Evolutionary conservation across 306 rosid genomes (phyloP), one percentile per base, ranked within the genome.

Genomic region (Hippophae rhamnoides): DNA sequence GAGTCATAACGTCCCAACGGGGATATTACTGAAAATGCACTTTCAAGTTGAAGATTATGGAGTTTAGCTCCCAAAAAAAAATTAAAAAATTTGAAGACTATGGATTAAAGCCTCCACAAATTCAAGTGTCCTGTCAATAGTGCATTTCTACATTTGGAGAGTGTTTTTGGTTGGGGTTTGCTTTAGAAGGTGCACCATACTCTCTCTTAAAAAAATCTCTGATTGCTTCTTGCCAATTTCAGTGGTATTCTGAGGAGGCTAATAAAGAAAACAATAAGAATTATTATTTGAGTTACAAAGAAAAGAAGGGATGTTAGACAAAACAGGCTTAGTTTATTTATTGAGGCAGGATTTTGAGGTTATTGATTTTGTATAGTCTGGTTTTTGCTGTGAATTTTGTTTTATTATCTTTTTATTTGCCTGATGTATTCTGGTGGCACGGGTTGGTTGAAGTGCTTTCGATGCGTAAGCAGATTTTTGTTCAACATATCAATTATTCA

Each of bases 361-460:
- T 31, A 61, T 70, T 68, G 70, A 67, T 43, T 62, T 62, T 77
- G 86, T 82, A 82, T 70, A 79, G 83, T 61, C 68, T 72, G 59
- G 61, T 56, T 76, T 57, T 72, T 61, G 72, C 55, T 53, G 73
- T 62, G 78, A 31, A 31, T 31, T 31, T 61, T 14, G 38, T 31
- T 31, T 31, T 31, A 56, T 61, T 42, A 18, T 18, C 1, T 18
- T 43, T 54, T 61, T 61, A 41, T 7, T 52, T 51, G 65, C 63
- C 13, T 59, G 64, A 65, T 66, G 66, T 61, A 54, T 60, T 66
- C 43, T 14, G 40, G 65, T 71, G 66, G 74, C 52, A 13, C 64
- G 45, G 58, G 57, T 66, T 50, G 68, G 7, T 49, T 7, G 51
- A 50, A n/a, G 1, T 18, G 23, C 23, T 18, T 18, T 18, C 23